Base-by-base conservation (phyloP, 2,329 filamentous ascomycete genomes). In the Talaromyces sp. region DNA sequence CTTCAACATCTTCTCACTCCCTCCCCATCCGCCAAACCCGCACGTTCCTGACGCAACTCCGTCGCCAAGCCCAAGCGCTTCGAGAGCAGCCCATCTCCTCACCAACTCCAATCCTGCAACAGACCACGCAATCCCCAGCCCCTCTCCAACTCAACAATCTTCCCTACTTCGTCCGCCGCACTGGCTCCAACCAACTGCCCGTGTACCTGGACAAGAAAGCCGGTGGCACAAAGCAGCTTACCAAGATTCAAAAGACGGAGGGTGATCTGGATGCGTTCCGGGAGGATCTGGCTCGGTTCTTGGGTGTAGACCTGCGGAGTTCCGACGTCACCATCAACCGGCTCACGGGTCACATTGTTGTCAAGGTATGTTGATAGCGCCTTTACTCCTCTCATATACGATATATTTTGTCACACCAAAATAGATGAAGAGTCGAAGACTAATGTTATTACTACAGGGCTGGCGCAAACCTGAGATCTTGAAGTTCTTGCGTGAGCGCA, bases 181-280 rank as follows among this genome's bases (percentile, higher is more conserved):
- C 90, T 3, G 76, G 80, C 1, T 86, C 83, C 33, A 83, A 85
- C 43, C 85, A 90, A 60, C 77, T 94, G 2, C 86, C 90, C 20
- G 82, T 97, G 40, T 99, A 97, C 75, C 79, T 86, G 14, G 79
- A 85, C 60, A 78, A 75, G 59, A 92, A 90, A 76, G 81, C 85
- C 11, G 91, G 91, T 47, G 90, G 90, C 13, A 94, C 89, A 60
- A 80, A 86, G 67, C 84, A 86, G 64, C 75, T 89, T 65, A 95
- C 93, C 4, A 73, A 84, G 51, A 75, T 99, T 51, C 88, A 91
- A 70, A 91, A 89, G 73, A 82, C 93, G 45, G 85, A 90, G 52
- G 94, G 94, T 14, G 82, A 96, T 69, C 66, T 85, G 45, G 72
- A 77, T 29, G 81, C 77, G 3, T 70, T 97, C 58, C 80, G 83